Evolutionary conservation across 2,329 filamentous ascomycete genomes (phyloP), one percentile per base, ranked within the genome.

Genomic region (Graphium sp.): DNA sequence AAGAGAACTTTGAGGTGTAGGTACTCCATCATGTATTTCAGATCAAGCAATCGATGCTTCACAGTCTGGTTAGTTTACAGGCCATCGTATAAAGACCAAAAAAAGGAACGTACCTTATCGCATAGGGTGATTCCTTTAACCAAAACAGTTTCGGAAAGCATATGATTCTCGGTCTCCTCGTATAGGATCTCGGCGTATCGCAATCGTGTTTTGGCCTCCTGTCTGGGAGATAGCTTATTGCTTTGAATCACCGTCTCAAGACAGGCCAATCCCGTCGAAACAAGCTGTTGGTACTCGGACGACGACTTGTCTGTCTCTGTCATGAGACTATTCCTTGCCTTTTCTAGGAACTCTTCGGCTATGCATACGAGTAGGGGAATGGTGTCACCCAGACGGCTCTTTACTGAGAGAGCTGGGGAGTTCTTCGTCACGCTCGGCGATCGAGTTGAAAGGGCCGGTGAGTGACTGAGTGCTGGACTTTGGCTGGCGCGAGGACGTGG

Each of bases 21-120:
- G 44, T 82, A 80, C 37, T 81, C 69, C 63, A 83, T 81, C 35
- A 70, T 71, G 48, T 83, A 83, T 45, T 81, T 83, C 22, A 84
- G 49, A 39, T 85, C 79, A 16, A 49, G 42, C 33, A 56, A 35
- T 7, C 53, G 50, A 31, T 57, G 49, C 46, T 55, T 14, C 10
- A n/a, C 16, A 5, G 15, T 25, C 15, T 19, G 20, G 34, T 42
- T 48, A 55, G 42, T n/a, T n/a, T n/a, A n/a, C n/a, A n/a, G n/a
- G n/a, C n/a, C n/a, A n/a, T n/a, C n/a, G n/a, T n/a, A n/a, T n/a
- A n/a, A n/a, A n/a, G n/a, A n/a, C n/a, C n/a, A n/a, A n/a, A n/a
- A n/a, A 26, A 22, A 18, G 21, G 7, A 16, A 33, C 43, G 36
- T 48, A 71, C 68, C 51, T 74, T 70, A 34, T 77, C 73, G 39